phyloP scores from a whole-genome alignment of 768 basidiomycete genomes.

The Cystofilobasidium ferigula region DNA sequence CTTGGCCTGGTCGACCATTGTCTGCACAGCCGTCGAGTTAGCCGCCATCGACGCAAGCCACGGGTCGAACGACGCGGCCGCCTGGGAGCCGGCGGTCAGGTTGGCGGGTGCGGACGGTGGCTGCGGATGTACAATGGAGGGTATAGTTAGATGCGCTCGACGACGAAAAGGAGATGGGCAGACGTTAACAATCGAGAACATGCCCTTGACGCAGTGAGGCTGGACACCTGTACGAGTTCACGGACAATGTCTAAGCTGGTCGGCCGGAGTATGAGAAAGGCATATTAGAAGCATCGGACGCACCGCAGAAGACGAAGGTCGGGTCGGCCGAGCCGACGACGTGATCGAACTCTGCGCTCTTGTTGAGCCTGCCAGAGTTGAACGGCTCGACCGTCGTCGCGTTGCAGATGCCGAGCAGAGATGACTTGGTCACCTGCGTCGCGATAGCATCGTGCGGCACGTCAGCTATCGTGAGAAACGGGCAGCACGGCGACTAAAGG shows the following conservation, averaged over 20 bases:
- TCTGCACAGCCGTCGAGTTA: background rate
- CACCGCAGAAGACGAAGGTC: conserved; percentile 64
- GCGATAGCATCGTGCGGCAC: background rate
- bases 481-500: background rate
- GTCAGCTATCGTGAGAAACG: background rate
- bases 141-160: too few species aligned
- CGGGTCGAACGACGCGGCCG: conserved; percentile 1
- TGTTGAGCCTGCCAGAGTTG: conserved; percentile 54
- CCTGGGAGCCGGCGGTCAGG: background rate
- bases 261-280: background rate
- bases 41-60: background rate
- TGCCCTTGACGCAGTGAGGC: conserved; percentile 65
- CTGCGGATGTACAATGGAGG: background rate
- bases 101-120: background rate
- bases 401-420: conserved; percentile 60
- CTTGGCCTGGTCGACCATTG: conserved; percentile 8
- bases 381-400: conserved; percentile 51
- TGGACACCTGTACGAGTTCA: conserved; percentile 23
- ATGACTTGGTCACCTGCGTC: conserved; percentile 74
- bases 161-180: background rate
- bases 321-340: conserved; percentile 62
- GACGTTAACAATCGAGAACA: conserved; percentile 51
- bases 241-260: too few species aligned
- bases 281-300: conserved; percentile 37
- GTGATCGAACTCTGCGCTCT: conserved; percentile 35